Evolutionary conservation across 2,329 filamentous ascomycete species (phyloP).

Genomic region (Juglanconis sp.): DNA sequence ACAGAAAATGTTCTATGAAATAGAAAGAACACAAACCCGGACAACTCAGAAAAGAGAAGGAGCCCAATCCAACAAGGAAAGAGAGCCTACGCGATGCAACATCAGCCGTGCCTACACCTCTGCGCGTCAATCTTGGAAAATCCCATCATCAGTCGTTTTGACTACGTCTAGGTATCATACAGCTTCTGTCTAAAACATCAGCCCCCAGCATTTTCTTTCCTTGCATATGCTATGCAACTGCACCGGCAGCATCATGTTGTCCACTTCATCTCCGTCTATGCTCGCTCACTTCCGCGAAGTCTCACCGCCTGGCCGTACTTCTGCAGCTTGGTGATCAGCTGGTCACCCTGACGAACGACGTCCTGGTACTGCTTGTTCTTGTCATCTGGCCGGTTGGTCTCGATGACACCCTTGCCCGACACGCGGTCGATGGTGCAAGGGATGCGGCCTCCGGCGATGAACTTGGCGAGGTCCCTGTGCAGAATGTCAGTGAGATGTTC

Average conservation of each 20-base stretch:
- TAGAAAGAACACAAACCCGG: no score
- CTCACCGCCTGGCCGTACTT: constrained; percentile 98
- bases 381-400: constrained; percentile 95
- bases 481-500: background rate
- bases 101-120: no score
- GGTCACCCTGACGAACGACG: constrained; percentile 94
- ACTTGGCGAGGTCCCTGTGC: constrained; percentile 83
- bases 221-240: background rate
- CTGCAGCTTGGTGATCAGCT: constrained; percentile 97
- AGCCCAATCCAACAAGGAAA: no score
- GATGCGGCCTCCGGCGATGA: constrained; percentile 92
- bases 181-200: constrained; percentile 4
- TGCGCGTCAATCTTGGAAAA: background rate
- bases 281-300: constrained; percentile 89
- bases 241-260: background rate
- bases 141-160: constrained; percentile 6
- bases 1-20: no score
- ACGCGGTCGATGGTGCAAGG: constrained; percentile 97
- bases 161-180: constrained; percentile 19
- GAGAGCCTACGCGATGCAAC: no score
- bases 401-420: constrained; percentile 92
- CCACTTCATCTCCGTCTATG: constrained; percentile 42
- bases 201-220: background rate
- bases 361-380: constrained; percentile 99
- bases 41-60: no score